Conservation (phyloP, 129 eudicot species). For the Flaveria sonorensis region DNA sequence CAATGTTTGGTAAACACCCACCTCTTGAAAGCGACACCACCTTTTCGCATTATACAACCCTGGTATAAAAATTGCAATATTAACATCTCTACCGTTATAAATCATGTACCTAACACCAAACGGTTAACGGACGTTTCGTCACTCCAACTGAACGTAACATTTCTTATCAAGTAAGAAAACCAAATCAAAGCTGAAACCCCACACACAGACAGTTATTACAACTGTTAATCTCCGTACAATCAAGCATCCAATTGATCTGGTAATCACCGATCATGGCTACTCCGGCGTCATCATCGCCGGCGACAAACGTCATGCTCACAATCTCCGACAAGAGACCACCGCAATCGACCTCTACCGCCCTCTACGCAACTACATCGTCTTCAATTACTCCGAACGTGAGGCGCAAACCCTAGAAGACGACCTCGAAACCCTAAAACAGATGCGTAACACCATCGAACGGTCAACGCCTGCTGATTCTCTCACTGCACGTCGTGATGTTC, state of each 20-base stretch:
- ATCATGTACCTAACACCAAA: too few species aligned
- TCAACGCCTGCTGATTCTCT: conserved; percentile 53
- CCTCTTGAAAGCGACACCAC: too few species aligned
- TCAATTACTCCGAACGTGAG: conserved; percentile 89
- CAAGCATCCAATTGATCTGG: conserved; percentile 3
- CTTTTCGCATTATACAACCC: too few species aligned
- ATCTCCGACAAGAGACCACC: conserved; percentile 78
- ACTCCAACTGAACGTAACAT: neutral
- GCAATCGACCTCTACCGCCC: conserved; percentile 82
- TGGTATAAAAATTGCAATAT: too few species aligned
- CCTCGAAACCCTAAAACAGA: conserved; percentile 72
- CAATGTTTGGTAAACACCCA: too few species aligned
- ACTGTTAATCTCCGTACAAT: neutral
- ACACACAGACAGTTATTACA: neutral
- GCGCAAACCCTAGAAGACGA: conserved; percentile 95
- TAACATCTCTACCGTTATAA: too few species aligned
- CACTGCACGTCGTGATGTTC: conserved; percentile 74
- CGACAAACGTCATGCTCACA: conserved; percentile 83
- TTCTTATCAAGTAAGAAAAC: neutral
- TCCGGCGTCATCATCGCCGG: conserved; percentile 64
- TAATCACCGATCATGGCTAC: conserved; percentile 57
- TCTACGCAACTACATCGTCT: conserved; percentile 82
- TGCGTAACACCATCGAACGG: conserved; percentile 61
- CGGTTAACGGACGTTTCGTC: too few species aligned
- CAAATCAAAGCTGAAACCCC: neutral